Conservation (phyloP, 805 yeast genomes). For the Saturnispora halmiae region DNA sequence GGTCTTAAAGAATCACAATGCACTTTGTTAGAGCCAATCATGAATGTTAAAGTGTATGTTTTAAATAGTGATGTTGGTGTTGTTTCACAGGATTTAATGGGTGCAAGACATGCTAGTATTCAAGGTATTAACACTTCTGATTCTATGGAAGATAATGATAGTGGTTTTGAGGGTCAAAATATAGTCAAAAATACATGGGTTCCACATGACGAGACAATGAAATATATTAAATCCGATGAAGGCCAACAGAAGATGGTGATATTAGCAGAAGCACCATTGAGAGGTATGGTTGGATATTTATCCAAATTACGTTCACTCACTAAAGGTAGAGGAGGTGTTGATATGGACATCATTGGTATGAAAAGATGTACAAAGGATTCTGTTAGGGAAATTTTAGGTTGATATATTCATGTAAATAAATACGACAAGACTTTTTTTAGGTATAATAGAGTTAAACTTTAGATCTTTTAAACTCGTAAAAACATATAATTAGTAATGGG, state of each 20-base stretch:
- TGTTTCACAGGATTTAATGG: constrained; percentile 76
- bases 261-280: constrained; percentile 74
- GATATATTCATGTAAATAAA: constrained; percentile 1
- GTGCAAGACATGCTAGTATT: constrained; percentile 69
- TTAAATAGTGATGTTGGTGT: constrained; percentile 68
- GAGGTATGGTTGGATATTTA: constrained; percentile 86
- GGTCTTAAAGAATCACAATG: constrained; percentile 27
- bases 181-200: constrained; percentile 56
- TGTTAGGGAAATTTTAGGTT: constrained; percentile 28
- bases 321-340: constrained; percentile 79
- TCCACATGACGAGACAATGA: constrained; percentile 68
- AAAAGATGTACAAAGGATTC: constrained; percentile 52
- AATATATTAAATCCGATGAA: constrained; percentile 21
- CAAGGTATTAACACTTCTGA: constrained; percentile 59
- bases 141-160: constrained; percentile 20
- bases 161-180: constrained; percentile 39
- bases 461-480: too few species aligned
- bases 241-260: constrained; percentile 42
- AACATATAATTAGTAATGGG: too few species aligned
- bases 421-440: too few species aligned
- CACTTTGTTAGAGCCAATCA: constrained; percentile 76
- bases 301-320: constrained; percentile 71
- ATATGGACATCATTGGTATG: constrained; percentile 72
- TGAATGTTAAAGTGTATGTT: constrained; percentile 63
- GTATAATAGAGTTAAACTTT: background rate